Conservation (phyloP, 2,329 filamentous ascomycete species). For the Botryotinia convoluta region DNA sequence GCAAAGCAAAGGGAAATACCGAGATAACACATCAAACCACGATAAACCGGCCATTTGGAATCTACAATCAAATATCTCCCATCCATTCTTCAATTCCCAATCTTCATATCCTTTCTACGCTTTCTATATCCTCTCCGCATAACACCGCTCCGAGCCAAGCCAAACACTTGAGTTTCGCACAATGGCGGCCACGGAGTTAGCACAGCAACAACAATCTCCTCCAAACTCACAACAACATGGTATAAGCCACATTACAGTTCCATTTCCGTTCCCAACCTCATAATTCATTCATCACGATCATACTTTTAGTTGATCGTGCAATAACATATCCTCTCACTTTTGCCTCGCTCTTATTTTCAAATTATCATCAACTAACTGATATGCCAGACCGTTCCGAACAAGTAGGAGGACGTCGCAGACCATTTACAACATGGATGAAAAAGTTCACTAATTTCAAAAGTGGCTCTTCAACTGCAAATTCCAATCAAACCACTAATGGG, state of each 20-base stretch:
- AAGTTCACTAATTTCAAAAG: slow-evolving; percentile 83
- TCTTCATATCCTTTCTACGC: neutral
- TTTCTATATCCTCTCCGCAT: slow-evolving; percentile 3
- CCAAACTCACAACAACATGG: slow-evolving; percentile 37
- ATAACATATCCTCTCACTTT: neutral
- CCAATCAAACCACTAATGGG: slow-evolving; percentile 41
- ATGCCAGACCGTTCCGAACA: slow-evolving; percentile 62
- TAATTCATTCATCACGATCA: slow-evolving; percentile 16
- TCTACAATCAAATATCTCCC: neutral
- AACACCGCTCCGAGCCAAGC: neutral
- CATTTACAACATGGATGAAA: slow-evolving; percentile 93
- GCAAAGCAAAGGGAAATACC: neutral
- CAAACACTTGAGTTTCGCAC: neutral
- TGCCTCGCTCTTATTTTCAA: neutral
- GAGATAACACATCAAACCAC: neutral
- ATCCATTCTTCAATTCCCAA: neutral
- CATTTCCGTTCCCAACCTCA: slow-evolving; percentile 13
- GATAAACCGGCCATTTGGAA: neutral
- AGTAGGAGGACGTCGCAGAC: slow-evolving; percentile 64
- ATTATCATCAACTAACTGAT: slow-evolving; percentile 26
- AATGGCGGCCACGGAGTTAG: slow-evolving; percentile 43
- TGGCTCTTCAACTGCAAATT: slow-evolving; percentile 59
- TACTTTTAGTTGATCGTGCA: slow-evolving; percentile 4
- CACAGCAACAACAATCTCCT: slow-evolving; percentile 40
- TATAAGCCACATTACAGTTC: slow-evolving; percentile 34